Evolutionary conservation across 345 rosid genomes (phyloP).

Genomic region (Kernera saxatilis): DNA sequence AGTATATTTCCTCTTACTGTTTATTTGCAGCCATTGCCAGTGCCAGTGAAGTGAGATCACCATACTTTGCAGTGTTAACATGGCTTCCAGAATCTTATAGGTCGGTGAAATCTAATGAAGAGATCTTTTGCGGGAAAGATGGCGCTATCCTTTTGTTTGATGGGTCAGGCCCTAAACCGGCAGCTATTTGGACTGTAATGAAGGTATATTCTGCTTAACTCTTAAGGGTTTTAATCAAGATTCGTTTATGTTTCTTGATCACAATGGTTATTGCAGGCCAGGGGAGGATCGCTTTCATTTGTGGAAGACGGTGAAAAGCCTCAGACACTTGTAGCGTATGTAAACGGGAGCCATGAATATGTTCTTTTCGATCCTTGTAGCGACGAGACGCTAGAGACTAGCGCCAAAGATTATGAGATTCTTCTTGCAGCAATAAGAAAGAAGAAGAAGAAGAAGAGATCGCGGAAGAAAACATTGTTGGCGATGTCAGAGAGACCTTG

Average conservation of each 20-base stretch:
- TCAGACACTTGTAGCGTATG: slow-evolving; percentile 47
- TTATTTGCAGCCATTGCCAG: slow-evolving; percentile 53
- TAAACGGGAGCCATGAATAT: slow-evolving; percentile 67
- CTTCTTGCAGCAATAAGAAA: slow-evolving; percentile 5
- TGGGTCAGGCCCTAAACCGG: slow-evolving; percentile 52
- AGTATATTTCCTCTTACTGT: neutral
- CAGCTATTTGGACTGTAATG: slow-evolving; percentile 54
- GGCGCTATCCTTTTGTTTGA: slow-evolving; percentile 59
- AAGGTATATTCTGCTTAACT: neutral
- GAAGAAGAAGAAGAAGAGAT: neutral
- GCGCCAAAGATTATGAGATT: neutral
- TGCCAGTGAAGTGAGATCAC: slow-evolving; percentile 39
- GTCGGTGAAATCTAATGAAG: slow-evolving; percentile 26
- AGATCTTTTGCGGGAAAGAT: slow-evolving; percentile 41
- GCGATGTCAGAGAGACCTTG: slow-evolving; percentile 53
- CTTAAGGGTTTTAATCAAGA: neutral
- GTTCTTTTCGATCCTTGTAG: slow-evolving; percentile 58
- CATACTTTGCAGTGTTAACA: slow-evolving; percentile 57
- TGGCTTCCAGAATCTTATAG: slow-evolving; percentile 41
- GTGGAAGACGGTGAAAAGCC: slow-evolving; percentile 35
- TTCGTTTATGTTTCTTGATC: neutral
- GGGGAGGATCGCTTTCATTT: slow-evolving; percentile 58
- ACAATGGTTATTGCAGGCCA: neutral
- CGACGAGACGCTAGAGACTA: slow-evolving; percentile 25
- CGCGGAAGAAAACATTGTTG: slow-evolving; percentile 25